phyloP scores from a whole-genome alignment of 2,329 filamentous ascomycete species.

The Penicillium janthinellum region DNA sequence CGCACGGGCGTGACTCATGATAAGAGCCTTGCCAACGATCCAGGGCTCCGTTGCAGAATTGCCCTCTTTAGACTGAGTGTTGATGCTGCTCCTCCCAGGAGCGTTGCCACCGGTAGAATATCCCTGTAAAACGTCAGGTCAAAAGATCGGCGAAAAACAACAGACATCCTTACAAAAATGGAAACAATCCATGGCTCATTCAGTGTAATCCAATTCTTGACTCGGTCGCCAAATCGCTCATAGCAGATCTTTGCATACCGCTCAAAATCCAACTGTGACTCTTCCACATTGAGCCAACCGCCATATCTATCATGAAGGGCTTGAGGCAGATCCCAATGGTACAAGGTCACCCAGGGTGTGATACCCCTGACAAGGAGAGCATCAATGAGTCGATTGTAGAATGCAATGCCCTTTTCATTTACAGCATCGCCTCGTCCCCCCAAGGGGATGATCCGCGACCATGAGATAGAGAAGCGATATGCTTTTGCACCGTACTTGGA shows the following conservation, averaged over 20 bases:
- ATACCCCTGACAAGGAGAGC: constrained; percentile 43
- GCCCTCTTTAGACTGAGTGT: constrained; percentile 15
- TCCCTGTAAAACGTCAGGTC: constrained; percentile 6
- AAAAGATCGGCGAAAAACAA: neutral
- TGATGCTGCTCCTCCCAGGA: constrained; percentile 26
- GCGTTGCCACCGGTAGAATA: constrained; percentile 26
- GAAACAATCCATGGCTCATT: constrained; percentile 43
- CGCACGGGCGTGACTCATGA: constrained; percentile 29
- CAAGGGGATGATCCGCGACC: constrained; percentile 51
- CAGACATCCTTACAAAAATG: constrained; percentile 16
- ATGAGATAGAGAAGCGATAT: constrained; percentile 48
- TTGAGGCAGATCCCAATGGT: constrained; percentile 47
- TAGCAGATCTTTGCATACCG: constrained; percentile 45
- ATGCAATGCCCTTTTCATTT: constrained; percentile 47
- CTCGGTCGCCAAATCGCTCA: constrained; percentile 41
- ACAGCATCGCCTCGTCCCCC: constrained; percentile 44
- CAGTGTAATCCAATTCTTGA: constrained; percentile 45
- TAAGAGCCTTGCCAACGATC: constrained; percentile 29
- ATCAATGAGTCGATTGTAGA: constrained; percentile 51
- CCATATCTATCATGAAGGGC: constrained; percentile 42
- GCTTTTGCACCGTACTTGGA: constrained; percentile 31
- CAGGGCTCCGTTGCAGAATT: constrained; percentile 30
- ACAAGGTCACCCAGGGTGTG: constrained; percentile 46
- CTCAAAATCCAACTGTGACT: constrained; percentile 40
- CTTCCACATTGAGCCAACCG: constrained; percentile 28